Percentiles rank a stretch among this genome's conserved stretches.
Conservation (phyloP, 225 moss, liverwort and hornwort genomes). For the Polytrichum formosum region DNA sequence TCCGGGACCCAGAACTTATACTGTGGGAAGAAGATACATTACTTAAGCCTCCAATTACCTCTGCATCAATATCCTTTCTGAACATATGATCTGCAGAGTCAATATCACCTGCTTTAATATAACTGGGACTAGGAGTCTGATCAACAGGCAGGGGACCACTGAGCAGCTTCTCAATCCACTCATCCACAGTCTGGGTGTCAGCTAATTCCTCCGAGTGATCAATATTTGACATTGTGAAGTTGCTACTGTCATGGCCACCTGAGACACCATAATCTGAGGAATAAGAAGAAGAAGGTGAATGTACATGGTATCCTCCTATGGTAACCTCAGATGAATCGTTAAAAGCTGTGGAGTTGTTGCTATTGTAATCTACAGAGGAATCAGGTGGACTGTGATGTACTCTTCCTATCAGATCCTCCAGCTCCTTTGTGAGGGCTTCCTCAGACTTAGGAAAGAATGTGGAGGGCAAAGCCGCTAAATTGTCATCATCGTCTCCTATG, state of each 20-base stretch:
- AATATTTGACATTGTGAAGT: no score
- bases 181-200: background rate
- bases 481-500: background rate
- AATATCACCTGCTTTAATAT: no score
- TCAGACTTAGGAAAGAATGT: background rate
- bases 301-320: background rate
- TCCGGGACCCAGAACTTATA: background rate
- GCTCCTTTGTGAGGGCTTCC: background rate
- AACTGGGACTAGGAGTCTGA: no score
- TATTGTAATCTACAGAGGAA: background rate
- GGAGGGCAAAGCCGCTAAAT: background rate
- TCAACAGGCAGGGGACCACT: conserved; percentile 9
- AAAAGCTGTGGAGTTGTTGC: no score
- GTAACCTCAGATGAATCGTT: background rate
- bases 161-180: conserved; percentile 11
- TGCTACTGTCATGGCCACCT: background rate
- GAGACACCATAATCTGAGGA: background rate
- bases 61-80: background rate
- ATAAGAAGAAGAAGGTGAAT: background rate
- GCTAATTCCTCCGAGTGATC: background rate
- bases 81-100: no score
- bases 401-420: conserved; percentile 1
- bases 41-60: background rate
- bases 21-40: no score
- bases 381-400: background rate